phyloP scores from a whole-genome alignment of 192 early-diverging fungal genomes.

The Mortierella alpina region DNA sequence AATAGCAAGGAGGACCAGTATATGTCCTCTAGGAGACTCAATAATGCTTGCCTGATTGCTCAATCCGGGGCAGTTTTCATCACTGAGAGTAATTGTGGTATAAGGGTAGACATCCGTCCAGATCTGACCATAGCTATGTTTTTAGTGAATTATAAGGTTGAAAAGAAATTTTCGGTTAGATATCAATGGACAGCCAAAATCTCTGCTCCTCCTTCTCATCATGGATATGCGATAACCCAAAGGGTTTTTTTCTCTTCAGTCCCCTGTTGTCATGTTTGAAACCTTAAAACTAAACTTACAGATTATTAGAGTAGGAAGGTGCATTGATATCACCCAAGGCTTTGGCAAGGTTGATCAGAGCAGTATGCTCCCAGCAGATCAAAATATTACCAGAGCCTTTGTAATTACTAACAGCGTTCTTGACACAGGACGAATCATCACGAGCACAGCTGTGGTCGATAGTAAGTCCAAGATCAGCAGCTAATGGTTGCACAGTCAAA shows the following conservation, averaged over 20 bases:
- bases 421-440: slow-evolving; percentile 20
- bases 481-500: slow-evolving; percentile 26
- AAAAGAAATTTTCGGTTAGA: slow-evolving; percentile 25
- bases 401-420: slow-evolving; percentile 28
- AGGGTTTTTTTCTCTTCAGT: no score
- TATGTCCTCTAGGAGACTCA: no score
- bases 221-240: slow-evolving; percentile 18
- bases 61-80: slow-evolving; percentile 19
- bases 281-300: slow-evolving; percentile 27
- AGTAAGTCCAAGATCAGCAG: slow-evolving; percentile 25
- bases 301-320: slow-evolving; percentile 14
- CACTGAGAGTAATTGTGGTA: slow-evolving; percentile 12
- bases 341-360: slow-evolving; percentile 14
- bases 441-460: slow-evolving; percentile 12
- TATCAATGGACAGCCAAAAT: slow-evolving; percentile 18
- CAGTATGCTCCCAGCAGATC: slow-evolving; percentile 31
- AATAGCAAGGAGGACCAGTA: no score
- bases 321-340: slow-evolving; percentile 15
- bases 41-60: slow-evolving; percentile 21
- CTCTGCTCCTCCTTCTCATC: slow-evolving; percentile 11
- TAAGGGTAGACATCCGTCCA: slow-evolving; percentile 27
- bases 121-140: slow-evolving; percentile 28
- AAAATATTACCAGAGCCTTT: slow-evolving; percentile 25
- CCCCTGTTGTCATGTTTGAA: no score
- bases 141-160: no score